A percentile compares a stretch with the other conserved stretches of the same genome.
Conservation (phyloP, 495 filamentous ascomycete species). For the Entonaema liquescens region DNA sequence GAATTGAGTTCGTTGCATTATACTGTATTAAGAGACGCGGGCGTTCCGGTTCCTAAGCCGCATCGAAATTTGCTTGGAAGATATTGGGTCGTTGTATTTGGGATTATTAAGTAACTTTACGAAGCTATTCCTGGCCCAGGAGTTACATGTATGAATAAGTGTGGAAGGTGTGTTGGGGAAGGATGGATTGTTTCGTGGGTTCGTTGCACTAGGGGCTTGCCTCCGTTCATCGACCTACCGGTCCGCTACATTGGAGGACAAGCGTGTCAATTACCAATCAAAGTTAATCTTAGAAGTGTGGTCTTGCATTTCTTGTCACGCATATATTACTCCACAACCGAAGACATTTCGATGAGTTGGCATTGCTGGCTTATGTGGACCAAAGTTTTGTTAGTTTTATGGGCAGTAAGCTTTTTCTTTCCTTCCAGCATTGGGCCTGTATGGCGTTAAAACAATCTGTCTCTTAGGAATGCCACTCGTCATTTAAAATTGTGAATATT, state of each 20-base stretch:
- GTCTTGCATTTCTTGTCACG: slow-evolving; percentile 17
- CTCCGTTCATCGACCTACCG: background rate
- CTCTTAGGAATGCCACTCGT: background rate
- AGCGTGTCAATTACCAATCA: slow-evolving; percentile 13
- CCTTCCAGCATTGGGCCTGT: background rate
- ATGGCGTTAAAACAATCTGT: background rate
- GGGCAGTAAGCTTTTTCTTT: background rate
- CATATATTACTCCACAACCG: slow-evolving; percentile 12
- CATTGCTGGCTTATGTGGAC: background rate
- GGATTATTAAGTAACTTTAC: background rate
- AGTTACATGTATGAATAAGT: slow-evolving; percentile 26
- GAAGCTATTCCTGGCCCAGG: background rate
- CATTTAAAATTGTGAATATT: background rate
- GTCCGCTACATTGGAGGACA: background rate
- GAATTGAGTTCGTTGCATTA: slow-evolving; percentile 8
- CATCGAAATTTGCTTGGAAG: slow-evolving; percentile 11
- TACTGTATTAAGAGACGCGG: slow-evolving; percentile 30
- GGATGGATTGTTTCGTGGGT: slow-evolving; percentile 3
- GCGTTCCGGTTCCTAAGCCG: slow-evolving; percentile 27
- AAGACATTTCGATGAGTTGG: background rate
- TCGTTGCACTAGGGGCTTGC: slow-evolving; percentile 4
- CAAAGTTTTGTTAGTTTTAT: background rate
- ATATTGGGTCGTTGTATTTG: slow-evolving; percentile 21
- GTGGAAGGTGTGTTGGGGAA: slow-evolving; percentile 1
- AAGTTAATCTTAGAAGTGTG: slow-evolving; percentile 5